phyloP scores from a whole-genome alignment of 1,284 basidiomycete genomes.

The Tilletia indica region DNA sequence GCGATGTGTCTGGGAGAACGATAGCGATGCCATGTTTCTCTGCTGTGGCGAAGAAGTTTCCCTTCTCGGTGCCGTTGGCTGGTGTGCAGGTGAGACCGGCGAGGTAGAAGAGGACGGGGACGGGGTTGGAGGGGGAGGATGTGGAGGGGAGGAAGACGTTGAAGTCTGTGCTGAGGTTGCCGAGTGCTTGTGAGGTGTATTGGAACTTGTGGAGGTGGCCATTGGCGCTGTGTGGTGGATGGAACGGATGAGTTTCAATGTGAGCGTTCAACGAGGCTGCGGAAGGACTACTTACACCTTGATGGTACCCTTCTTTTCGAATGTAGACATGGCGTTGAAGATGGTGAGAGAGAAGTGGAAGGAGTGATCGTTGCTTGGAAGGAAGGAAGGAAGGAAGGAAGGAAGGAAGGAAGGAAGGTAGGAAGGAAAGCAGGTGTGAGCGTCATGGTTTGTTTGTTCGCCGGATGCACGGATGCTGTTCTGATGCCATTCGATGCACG shows the following conservation, averaged over 20 bases:
- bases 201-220: constrained; percentile 49
- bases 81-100: constrained; percentile 93
- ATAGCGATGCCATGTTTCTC: constrained; percentile 69
- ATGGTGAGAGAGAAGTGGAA: no score
- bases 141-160: constrained; percentile 83
- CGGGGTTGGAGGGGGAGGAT: constrained; percentile 59
- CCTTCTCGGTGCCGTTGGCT: constrained; percentile 70
- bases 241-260: background rate
- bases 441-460: no score
- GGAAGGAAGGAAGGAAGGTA: no score
- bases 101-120: constrained; percentile 80
- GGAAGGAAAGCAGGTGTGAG: no score
- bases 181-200: constrained; percentile 66
- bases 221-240: constrained; percentile 18
- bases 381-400: no score
- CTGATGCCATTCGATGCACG: no score
- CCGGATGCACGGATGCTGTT: no score
- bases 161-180: constrained; percentile 76
- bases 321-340: constrained; percentile 1
- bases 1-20: constrained; percentile 93
- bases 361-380: no score
- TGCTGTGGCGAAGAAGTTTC: constrained; percentile 44
- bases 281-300: constrained; percentile 9
- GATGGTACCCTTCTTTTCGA: constrained; percentile 9
- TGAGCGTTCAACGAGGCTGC: background rate